A percentile compares a stretch with the other conserved stretches of the same genome.
Evolutionary conservation across 2,329 filamentous ascomycete genomes (phyloP).

Genomic region (Monilinia fructicola): DNA sequence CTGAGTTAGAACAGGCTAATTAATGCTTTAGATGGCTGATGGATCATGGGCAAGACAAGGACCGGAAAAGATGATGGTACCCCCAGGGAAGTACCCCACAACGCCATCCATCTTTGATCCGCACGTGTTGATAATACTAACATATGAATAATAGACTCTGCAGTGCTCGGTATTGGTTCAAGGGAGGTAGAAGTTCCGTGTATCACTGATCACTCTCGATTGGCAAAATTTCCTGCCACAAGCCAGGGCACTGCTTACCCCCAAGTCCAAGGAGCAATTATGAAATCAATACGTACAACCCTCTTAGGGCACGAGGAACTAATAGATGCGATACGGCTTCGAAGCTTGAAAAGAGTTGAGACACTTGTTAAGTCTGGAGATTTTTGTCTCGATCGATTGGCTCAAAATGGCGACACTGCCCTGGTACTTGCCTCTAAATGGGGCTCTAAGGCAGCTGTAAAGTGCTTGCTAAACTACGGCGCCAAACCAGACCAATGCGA

Average conservation of each 20-base stretch:
- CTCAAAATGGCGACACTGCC: constrained; percentile 19
- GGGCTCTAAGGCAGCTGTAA: constrained; percentile 9
- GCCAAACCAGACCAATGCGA: constrained; percentile 18
- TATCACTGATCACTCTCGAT: constrained; percentile 20
- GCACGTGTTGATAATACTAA: background rate
- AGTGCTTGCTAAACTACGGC: constrained; percentile 20
- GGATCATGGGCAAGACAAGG: constrained; percentile 24
- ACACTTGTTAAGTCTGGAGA: constrained; percentile 20
- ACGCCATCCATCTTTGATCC: background rate
- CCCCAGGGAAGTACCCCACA: constrained; percentile 8
- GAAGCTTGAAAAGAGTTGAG: constrained; percentile 5
- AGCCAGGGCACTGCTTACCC: constrained; percentile 22
- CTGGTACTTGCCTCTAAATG: constrained; percentile 20
- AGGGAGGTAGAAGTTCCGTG: constrained; percentile 22
- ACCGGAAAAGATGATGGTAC: constrained; percentile 23
- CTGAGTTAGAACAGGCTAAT: background rate
- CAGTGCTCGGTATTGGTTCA: constrained; percentile 19
- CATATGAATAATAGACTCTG: constrained; percentile 1
- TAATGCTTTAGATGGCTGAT: constrained; percentile 13
- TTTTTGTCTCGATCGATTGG: constrained; percentile 10
- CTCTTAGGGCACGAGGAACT: constrained; percentile 16
- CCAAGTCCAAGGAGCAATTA: constrained; percentile 21
- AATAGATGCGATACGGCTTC: constrained; percentile 16
- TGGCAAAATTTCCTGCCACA: constrained; percentile 19
- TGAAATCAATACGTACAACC: constrained; percentile 17